Conservation (phyloP, 1,284 basidiomycete species). For the Leucoagaricus sp. region DNA sequence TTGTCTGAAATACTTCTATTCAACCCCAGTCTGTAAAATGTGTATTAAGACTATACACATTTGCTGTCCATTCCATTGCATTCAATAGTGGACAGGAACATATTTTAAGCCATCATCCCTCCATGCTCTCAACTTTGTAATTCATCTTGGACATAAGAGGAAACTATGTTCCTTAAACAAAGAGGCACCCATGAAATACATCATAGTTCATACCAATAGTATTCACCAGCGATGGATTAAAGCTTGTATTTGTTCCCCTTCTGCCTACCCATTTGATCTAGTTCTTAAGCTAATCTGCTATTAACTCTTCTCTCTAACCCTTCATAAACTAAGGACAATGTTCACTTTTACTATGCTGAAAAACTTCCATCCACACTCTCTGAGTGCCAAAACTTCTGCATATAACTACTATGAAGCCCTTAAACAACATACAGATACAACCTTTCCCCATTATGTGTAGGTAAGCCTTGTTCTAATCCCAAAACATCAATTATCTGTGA, state of each 20-base stretch:
- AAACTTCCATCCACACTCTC: slow-evolving; percentile 26
- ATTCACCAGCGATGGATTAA: slow-evolving; percentile 21
- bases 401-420: slow-evolving; percentile 28
- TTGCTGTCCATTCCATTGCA: not conserved
- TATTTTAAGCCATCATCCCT: not conserved
- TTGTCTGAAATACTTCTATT: not conserved
- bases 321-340: slow-evolving; percentile 23
- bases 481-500: not conserved
- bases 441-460: slow-evolving; percentile 21
- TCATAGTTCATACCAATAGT: slow-evolving; percentile 24
- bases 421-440: slow-evolving; percentile 22
- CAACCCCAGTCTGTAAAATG: not conserved
- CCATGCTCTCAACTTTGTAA: not conserved
- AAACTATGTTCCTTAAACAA: not conserved
- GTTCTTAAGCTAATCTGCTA: slow-evolving; percentile 8
- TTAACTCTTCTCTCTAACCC: slow-evolving; percentile 26
- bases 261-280: not conserved
- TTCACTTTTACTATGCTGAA: slow-evolving; percentile 31
- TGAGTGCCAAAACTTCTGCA: slow-evolving; percentile 27
- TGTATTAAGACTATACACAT: not conserved
- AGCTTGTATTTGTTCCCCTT: slow-evolving; percentile 22
- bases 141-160: not conserved
- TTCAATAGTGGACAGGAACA: not conserved
- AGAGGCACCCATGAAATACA: not conserved
- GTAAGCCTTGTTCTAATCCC: slow-evolving; percentile 22